Evolutionary conservation across 2,329 filamentous ascomycete genomes (phyloP), one percentile per base, ranked within the genome.

Genomic region (Trichoderma sp.): DNA sequence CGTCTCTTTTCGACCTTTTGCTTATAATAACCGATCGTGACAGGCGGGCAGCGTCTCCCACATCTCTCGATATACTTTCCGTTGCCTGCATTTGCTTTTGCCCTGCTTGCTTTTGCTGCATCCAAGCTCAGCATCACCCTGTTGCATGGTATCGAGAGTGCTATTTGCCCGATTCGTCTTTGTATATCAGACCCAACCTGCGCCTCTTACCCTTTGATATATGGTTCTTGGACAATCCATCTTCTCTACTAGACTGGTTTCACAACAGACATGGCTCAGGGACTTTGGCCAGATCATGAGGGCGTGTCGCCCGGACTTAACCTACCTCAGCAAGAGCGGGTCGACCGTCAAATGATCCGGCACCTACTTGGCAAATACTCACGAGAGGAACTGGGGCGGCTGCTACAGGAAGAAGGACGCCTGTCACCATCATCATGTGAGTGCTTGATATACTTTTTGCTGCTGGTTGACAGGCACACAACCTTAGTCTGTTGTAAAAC

Each of bases 321-420:
- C 24, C 59, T 67, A 21, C 69, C 70, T 41, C 69, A 72, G 34
- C 72, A 73, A 39, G 71, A 73, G 52, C 70, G 71, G n/a, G 71
- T 76, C 44, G 75, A 77, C 64, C 74, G 74, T 12, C 75, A 77
- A 61, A 69, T 77, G 57, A 73, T 77, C 41, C 73, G 75, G 39
- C 75, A 77, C 68, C 72, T 77, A 9, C 71, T 77, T 70, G 69
- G 67, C 60, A 72, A 72, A 52, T 77, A 77, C 64, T 72, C 73
- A 39, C 72, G 70, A 28, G 74, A 76, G n/a, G 74, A 74, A 47
- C 66, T 77, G 26, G 70, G 69, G 43, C 72, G 73, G 48, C 70
- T 77, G 47, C 74, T 77, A 52, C 72, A 75, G 62, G 74, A 77
- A 68, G 74, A 76, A 66, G 65, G 65, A 5, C 65, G 69, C 51